Evolutionary conservation across 2,329 filamentous ascomycete species (phyloP).

Genomic region (Aspergillus hiratsukae): DNA sequence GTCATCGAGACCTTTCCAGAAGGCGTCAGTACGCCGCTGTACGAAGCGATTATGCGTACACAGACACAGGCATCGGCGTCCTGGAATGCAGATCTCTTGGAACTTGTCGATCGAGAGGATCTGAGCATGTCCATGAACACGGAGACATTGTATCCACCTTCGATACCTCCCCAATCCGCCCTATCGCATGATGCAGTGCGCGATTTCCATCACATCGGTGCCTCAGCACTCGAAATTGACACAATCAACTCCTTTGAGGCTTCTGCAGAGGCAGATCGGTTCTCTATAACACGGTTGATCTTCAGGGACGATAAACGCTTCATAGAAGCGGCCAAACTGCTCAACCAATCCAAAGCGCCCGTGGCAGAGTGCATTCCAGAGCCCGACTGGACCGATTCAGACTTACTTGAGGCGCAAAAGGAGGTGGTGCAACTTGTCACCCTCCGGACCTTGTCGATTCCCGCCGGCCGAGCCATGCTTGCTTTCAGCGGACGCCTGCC

Average conservation of each 20-base stretch:
- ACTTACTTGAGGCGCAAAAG: constrained; percentile 88
- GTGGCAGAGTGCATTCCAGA: constrained; percentile 71
- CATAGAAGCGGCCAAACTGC: constrained; percentile 74
- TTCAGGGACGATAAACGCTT: constrained; percentile 90
- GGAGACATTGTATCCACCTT: constrained; percentile 35
- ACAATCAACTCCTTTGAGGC: constrained; percentile 63
- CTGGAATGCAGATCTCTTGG: constrained; percentile 68
- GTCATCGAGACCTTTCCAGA: constrained; percentile 82
- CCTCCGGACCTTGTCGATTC: constrained; percentile 80
- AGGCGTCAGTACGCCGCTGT: constrained; percentile 71
- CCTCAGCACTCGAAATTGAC: constrained; percentile 45
- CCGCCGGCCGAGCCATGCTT: constrained; percentile 79
- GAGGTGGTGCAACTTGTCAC: constrained; percentile 82
- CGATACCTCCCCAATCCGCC: constrained; percentile 32
- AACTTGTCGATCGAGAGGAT: constrained; percentile 76
- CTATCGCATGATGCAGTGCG: constrained; percentile 63
- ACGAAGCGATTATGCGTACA: constrained; percentile 78
- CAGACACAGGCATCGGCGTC: constrained; percentile 74
- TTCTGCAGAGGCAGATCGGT: constrained; percentile 75
- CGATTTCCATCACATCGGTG: constrained; percentile 75
- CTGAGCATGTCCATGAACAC: constrained; percentile 62
- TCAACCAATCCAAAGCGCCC: constrained; percentile 80
- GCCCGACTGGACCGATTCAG: constrained; percentile 75
- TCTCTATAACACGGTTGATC: constrained; percentile 76
- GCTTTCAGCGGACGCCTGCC: constrained; percentile 85